A percentile compares a stretch with the other conserved stretches of the same genome.
phyloP scores from a whole-genome alignment of 768 basidiomycete genomes.

The Cubamyces lactineus region DNA sequence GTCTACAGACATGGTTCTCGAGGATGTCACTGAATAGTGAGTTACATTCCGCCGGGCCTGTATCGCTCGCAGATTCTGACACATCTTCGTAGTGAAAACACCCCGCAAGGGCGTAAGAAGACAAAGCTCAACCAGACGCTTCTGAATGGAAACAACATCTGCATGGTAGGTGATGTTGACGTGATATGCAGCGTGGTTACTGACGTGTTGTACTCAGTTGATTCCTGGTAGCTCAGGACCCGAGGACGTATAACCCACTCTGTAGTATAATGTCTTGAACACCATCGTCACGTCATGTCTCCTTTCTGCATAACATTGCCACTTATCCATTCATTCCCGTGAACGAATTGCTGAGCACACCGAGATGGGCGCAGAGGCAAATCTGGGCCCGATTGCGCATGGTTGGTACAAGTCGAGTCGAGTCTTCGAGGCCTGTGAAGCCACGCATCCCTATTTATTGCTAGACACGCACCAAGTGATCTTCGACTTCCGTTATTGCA shows the following conservation, averaged over 20 bases:
- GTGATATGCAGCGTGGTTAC: neutral
- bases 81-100: conserved; percentile 65
- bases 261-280: neutral
- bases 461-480: too few relatives aligned
- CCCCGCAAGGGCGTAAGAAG: conserved; percentile 78
- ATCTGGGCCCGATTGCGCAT: too few relatives aligned
- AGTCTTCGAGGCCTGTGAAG: too few relatives aligned
- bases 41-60: conserved; percentile 35
- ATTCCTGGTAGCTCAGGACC: conserved; percentile 76
- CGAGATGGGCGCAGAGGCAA: too few relatives aligned
- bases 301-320: neutral
- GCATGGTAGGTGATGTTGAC: conserved; percentile 65
- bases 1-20: conserved; percentile 82
- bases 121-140: conserved; percentile 87
- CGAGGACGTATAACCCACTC: conserved; percentile 39
- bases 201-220: conserved; percentile 38
- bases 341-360: too few relatives aligned
- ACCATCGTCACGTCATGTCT: neutral
- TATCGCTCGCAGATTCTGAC: conserved; percentile 1
- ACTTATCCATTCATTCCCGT: neutral
- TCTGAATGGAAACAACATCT: conserved; percentile 94
- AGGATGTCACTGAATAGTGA: conserved; percentile 96
- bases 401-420: too few relatives aligned
- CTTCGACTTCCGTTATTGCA: too few relatives aligned
- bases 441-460: too few relatives aligned